These are phyloP conservation scores for Bassia scoparia DNA, from an alignment of 148 eudicot species.

Conservation along the genomic window DNA sequence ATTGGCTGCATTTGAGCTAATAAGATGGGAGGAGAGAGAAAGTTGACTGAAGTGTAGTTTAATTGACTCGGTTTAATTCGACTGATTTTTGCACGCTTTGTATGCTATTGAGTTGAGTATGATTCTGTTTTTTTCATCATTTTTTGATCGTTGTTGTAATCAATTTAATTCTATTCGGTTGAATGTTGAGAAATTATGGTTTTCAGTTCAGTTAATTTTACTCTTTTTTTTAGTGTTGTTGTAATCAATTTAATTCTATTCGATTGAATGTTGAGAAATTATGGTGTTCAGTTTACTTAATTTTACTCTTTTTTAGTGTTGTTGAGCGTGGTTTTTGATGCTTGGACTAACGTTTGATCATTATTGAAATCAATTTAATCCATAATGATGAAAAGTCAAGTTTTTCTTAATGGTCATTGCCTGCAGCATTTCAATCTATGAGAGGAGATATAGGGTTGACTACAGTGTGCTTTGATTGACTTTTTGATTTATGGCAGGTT, in stretches of 20 bases:
- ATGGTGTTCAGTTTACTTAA: too few relatives aligned
- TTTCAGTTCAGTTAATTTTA: too few relatives aligned
- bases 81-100: neutral
- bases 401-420: neutral
- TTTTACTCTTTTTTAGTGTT: too few relatives aligned
- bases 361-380: neutral
- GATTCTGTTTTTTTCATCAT: neutral
- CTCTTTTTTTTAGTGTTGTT: too few relatives aligned
- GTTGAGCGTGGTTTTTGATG: too few relatives aligned
- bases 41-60: too few relatives aligned
- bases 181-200: neutral
- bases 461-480: neutral
- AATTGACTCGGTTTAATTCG: too few relatives aligned
- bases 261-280: too few relatives aligned
- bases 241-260: too few relatives aligned
- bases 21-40: too few relatives aligned
- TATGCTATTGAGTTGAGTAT: neutral
- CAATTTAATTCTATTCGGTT: neutral
- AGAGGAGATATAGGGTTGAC: conserved; percentile 14
- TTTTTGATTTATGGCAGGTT: neutral
- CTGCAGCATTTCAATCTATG: neutral
- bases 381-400: neutral
- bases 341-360: too few relatives aligned
- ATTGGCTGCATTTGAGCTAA: too few relatives aligned
- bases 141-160: neutral